Evolutionary conservation across 164 flowering plant genomes (phyloP).

Genomic region (Chimonanthus praecox): DNA sequence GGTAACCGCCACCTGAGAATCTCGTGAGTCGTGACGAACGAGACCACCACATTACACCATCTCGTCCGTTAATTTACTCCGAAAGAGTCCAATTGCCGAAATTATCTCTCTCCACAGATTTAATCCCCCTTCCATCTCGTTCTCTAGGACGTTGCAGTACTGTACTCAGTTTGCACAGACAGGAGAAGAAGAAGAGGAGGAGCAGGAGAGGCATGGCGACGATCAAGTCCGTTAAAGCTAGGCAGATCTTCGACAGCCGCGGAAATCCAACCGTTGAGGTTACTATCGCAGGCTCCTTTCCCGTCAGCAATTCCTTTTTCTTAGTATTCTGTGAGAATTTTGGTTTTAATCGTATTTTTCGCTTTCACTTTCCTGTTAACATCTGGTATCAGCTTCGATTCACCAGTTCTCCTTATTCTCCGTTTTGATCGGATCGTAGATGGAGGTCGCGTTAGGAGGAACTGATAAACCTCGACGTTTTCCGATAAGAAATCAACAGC

Average conservation of each 20-base stretch:
- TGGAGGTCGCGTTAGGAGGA: not conserved
- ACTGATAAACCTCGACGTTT: too few relatives aligned
- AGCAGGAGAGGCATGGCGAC: constrained; percentile 24
- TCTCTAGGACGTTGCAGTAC: too few relatives aligned
- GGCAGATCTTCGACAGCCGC: constrained; percentile 63
- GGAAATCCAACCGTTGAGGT: constrained; percentile 62
- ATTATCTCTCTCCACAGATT: too few relatives aligned
- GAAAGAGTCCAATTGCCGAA: too few relatives aligned
- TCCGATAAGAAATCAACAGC: too few relatives aligned
- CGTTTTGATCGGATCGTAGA: not conserved
- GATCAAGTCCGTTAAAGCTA: constrained; percentile 41
- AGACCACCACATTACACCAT: too few relatives aligned
- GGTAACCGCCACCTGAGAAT: too few relatives aligned
- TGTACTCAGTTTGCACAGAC: too few relatives aligned
- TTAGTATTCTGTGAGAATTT: not conserved
- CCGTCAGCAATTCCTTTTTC: not conserved
- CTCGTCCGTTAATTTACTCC: too few relatives aligned
- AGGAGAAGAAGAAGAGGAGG: too few relatives aligned
- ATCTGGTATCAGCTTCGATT: not conserved
- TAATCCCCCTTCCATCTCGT: too few relatives aligned
- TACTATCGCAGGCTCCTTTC: not conserved
- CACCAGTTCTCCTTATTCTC: not conserved
- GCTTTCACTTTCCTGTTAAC: not conserved
- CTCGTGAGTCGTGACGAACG: too few relatives aligned
- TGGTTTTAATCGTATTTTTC: not conserved